These are phyloP conservation scores for Acanthochlamys bracteata DNA, from an alignment of 106 monocot species.

Conservation along the genomic window DNA sequence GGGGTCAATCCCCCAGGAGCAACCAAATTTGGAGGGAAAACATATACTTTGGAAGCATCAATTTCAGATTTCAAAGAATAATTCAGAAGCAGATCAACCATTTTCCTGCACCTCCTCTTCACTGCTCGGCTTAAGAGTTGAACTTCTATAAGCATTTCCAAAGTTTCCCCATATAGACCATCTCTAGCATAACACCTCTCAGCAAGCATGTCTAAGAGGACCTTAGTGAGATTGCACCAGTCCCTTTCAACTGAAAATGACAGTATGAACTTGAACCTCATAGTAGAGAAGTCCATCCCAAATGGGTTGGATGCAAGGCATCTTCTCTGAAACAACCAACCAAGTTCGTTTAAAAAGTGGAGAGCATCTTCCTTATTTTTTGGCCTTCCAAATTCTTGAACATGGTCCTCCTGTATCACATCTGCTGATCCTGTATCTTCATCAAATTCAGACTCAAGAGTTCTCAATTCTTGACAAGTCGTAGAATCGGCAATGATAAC, in stretches of 20 bases:
- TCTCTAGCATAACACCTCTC: conserved; percentile 39
- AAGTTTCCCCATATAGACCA: conserved; percentile 39
- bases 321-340: conserved; percentile 90
- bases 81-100: conserved; percentile 79
- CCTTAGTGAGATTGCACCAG: conserved; percentile 52
- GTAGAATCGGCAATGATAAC: conserved; percentile 65
- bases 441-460: conserved; percentile 69
- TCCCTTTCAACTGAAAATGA: conserved; percentile 79
- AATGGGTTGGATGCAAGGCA: neutral
- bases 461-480: conserved; percentile 75
- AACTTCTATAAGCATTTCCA: conserved; percentile 60
- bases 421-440: conserved; percentile 21
- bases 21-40: conserved; percentile 57
- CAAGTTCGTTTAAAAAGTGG: conserved; percentile 92
- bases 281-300: conserved; percentile 42
- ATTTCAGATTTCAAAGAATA: conserved; percentile 27
- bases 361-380: conserved; percentile 55
- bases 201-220: conserved; percentile 60
- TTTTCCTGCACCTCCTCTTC: conserved; percentile 73
- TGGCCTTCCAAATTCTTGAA: conserved; percentile 20
- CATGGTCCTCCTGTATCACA: conserved; percentile 17
- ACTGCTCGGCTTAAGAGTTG: conserved; percentile 84
- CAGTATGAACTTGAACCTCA: conserved; percentile 74
- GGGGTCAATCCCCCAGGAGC: conserved; percentile 89
- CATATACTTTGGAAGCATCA: conserved; percentile 28